Evolutionary conservation across 2,329 filamentous ascomycete genomes (phyloP).

Genomic region (Ophiosphaerella narmari): DNA sequence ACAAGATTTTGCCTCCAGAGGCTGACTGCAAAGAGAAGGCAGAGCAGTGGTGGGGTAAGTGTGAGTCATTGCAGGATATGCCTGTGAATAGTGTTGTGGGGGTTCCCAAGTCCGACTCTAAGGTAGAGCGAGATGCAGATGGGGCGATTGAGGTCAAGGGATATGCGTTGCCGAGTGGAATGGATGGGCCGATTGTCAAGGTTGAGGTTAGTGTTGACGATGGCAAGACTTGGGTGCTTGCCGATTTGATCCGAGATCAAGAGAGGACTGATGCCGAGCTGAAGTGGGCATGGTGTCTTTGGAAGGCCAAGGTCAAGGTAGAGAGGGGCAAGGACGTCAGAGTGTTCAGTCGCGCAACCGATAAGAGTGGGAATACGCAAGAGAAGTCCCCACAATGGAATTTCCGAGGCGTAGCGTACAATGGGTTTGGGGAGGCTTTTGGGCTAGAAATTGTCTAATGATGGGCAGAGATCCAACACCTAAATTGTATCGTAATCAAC

Average conservation of each 20-base stretch:
- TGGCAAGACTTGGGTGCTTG: slow-evolving; percentile 57
- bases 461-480: neutral
- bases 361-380: slow-evolving; percentile 59
- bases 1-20: slow-evolving; percentile 62
- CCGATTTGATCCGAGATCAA: slow-evolving; percentile 43
- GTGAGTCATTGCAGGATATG: slow-evolving; percentile 59
- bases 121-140: slow-evolving; percentile 46
- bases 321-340: slow-evolving; percentile 48
- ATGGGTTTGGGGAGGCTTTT: slow-evolving; percentile 61
- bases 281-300: slow-evolving; percentile 64
- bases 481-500: neutral
- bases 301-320: slow-evolving; percentile 53
- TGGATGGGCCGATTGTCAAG: slow-evolving; percentile 56
- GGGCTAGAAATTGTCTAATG: slow-evolving; percentile 51
- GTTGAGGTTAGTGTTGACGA: slow-evolving; percentile 60
- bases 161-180: slow-evolving; percentile 61
- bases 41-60: slow-evolving; percentile 57
- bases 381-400: slow-evolving; percentile 59
- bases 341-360: slow-evolving; percentile 61
- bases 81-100: slow-evolving; percentile 62
- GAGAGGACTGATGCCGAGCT: slow-evolving; percentile 32
- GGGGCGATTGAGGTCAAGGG: slow-evolving; percentile 57
- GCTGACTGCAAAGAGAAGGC: slow-evolving; percentile 55
- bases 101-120: slow-evolving; percentile 52
- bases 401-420: slow-evolving; percentile 63